Conservation (phyloP, 2,329 filamentous ascomycete genomes). For the Huntiella moniliformis region DNA sequence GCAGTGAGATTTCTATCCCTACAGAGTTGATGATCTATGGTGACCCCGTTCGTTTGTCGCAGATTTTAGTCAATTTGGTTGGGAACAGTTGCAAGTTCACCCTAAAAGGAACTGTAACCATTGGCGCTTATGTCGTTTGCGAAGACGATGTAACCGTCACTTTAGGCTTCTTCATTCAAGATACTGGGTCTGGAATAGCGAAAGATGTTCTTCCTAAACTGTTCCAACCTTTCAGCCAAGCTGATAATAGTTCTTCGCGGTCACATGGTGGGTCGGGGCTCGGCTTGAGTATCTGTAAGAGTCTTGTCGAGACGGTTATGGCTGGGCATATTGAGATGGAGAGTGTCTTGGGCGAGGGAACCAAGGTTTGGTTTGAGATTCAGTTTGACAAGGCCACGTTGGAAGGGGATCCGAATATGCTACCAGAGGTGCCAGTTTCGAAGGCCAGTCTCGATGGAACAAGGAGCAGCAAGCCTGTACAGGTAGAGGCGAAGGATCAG, state of each 20-base stretch:
- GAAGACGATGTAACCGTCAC: slow-evolving; percentile 54
- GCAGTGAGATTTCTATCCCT: slow-evolving; percentile 53
- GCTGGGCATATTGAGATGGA: slow-evolving; percentile 69
- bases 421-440: not conserved
- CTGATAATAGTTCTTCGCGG: slow-evolving; percentile 72
- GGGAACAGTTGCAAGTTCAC: slow-evolving; percentile 93
- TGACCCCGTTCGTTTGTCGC: slow-evolving; percentile 47
- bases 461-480: not conserved
- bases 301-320: slow-evolving; percentile 82
- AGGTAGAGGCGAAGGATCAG: too few relatives aligned
- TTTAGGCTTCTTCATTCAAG: slow-evolving; percentile 68
- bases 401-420: too few relatives aligned
- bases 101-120: slow-evolving; percentile 66
- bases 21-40: slow-evolving; percentile 49
- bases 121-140: slow-evolving; percentile 52
- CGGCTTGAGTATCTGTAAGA: slow-evolving; percentile 85
- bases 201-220: slow-evolving; percentile 66
- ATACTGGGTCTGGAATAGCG: slow-evolving; percentile 83
- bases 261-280: slow-evolving; percentile 86
- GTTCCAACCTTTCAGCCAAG: slow-evolving; percentile 84
- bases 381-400: slow-evolving; percentile 50
- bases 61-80: slow-evolving; percentile 64
- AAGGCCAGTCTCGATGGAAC: not conserved
- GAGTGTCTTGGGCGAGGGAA: slow-evolving; percentile 53
- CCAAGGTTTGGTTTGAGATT: slow-evolving; percentile 59